Conservation (phyloP, 2,329 filamentous ascomycete genomes). For the Aspergillus latus region DNA sequence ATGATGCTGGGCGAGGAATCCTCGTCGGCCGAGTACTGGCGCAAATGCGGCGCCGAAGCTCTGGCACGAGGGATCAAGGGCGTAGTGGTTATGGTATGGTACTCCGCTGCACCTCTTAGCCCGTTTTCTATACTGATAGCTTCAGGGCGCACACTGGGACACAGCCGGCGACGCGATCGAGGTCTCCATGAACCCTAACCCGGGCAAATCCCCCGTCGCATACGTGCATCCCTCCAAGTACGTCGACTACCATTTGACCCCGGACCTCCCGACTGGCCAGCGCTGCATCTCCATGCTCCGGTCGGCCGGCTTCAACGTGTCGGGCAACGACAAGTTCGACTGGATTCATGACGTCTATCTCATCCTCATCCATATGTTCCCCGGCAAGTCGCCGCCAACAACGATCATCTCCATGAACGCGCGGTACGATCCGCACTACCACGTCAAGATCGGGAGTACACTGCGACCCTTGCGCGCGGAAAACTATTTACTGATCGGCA, state of each 20-base stretch:
- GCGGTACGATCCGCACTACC: conserved; percentile 57
- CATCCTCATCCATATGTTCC: conserved; percentile 70
- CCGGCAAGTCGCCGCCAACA: conserved; percentile 62
- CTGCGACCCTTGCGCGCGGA: conserved; percentile 57
- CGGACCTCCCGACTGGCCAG: conserved; percentile 57
- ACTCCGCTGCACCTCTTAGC: neutral
- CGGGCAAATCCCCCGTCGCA: conserved; percentile 63
- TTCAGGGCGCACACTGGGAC: conserved; percentile 62
- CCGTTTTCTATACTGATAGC: neutral
- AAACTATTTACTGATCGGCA: conserved; percentile 59
- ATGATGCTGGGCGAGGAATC: conserved; percentile 70
- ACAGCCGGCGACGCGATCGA: conserved; percentile 57
- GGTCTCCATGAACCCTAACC: conserved; percentile 61
- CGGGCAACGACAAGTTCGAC: conserved; percentile 58
- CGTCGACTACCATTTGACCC: conserved; percentile 59
- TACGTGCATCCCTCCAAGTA: conserved; percentile 68
- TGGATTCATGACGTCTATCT: conserved; percentile 74
- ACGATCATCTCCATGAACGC: conserved; percentile 54
- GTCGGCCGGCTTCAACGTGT: conserved; percentile 55
- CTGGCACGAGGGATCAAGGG: conserved; percentile 60
- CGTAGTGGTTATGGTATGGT: conserved; percentile 62
- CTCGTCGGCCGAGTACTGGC: conserved; percentile 64
- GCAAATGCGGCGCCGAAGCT: conserved; percentile 63
- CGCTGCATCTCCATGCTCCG: conserved; percentile 53
- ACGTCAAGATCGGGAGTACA: conserved; percentile 58